phyloP scores from a whole-genome alignment of 169 alveolate species.

The Cryptosporidium sp. region DNA sequence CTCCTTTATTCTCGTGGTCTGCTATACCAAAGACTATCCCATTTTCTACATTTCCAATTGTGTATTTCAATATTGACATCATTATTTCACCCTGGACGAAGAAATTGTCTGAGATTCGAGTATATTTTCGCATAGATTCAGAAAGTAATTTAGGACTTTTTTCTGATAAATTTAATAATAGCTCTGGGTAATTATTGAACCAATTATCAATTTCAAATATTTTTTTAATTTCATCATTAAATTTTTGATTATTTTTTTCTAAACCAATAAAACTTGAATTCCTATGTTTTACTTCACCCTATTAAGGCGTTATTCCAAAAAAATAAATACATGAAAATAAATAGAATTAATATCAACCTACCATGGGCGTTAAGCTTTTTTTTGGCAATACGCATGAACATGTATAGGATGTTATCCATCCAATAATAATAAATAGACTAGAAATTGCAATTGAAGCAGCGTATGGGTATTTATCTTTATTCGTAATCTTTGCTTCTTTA shows the following conservation, averaged over 20 bases:
- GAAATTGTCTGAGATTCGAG: constrained; percentile 19
- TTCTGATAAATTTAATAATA: constrained; percentile 28
- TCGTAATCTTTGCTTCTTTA: neutral
- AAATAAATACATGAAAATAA: neutral
- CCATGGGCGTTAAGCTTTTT: constrained; percentile 15
- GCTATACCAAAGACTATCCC: constrained; percentile 76
- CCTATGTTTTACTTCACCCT: constrained; percentile 17
- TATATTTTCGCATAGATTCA: constrained; percentile 52
- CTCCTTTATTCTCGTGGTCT: constrained; percentile 77
- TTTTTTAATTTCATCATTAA: constrained; percentile 21
- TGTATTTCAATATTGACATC: constrained; percentile 14
- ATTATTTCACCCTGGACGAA: constrained; percentile 40
- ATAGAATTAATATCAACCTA: constrained; percentile 38
- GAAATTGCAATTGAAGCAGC: constrained; percentile 72
- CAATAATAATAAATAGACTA: constrained; percentile 38
- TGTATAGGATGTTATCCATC: constrained; percentile 59
- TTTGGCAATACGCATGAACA: constrained; percentile 46
- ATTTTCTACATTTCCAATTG: constrained; percentile 4
- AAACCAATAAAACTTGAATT: neutral
- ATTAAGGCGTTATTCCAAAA: neutral
- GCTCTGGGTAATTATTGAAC: constrained; percentile 37
- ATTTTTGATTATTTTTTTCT: constrained; percentile 7
- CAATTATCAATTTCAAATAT: constrained; percentile 38
- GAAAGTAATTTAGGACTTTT: constrained; percentile 40
- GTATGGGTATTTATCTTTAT: constrained; percentile 69